Percentiles rank a stretch among this genome's conserved stretches.
Evolutionary conservation across 371 early-diverging fungal species (phyloP).

Genomic region (Cladochytrium tenue): DNA sequence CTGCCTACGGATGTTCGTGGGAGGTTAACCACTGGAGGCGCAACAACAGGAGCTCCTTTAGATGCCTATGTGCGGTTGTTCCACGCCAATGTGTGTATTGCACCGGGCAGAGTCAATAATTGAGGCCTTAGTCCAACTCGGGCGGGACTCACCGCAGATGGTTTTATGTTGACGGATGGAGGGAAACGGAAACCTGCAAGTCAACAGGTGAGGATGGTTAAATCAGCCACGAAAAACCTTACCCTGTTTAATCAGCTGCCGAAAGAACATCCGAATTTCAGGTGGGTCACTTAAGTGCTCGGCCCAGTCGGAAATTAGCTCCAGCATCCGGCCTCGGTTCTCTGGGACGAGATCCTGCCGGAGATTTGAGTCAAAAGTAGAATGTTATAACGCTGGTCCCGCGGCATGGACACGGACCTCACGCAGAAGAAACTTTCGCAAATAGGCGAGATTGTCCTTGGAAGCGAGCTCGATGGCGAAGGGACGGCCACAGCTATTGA

Average conservation of each 20-base stretch:
- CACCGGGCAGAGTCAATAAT: too few species aligned
- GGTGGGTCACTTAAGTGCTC: conserved; percentile 7
- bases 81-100: too few species aligned
- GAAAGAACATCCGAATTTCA: conserved; percentile 11
- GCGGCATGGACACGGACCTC: conserved; percentile 3
- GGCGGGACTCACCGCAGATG: background rate
- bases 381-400: background rate
- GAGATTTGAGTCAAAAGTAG: background rate
- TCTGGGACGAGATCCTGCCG: background rate
- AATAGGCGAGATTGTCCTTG: conserved; percentile 10
- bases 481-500: conserved; percentile 6
- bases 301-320: conserved; percentile 16
- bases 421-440: conserved; percentile 14
- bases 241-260: conserved; percentile 12
- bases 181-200: background rate
- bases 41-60: too few species aligned
- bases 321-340: conserved; percentile 16
- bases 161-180: background rate
- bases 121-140: background rate
- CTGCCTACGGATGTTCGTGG: too few species aligned
- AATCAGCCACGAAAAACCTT: background rate
- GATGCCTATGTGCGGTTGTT: too few species aligned
- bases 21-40: too few species aligned
- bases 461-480: conserved; percentile 9
- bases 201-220: background rate